Evolutionary conservation across 2,329 filamentous ascomycete genomes (phyloP), one percentile per base, ranked within the genome.

Genomic region (Talaromyces funiculosus): DNA sequence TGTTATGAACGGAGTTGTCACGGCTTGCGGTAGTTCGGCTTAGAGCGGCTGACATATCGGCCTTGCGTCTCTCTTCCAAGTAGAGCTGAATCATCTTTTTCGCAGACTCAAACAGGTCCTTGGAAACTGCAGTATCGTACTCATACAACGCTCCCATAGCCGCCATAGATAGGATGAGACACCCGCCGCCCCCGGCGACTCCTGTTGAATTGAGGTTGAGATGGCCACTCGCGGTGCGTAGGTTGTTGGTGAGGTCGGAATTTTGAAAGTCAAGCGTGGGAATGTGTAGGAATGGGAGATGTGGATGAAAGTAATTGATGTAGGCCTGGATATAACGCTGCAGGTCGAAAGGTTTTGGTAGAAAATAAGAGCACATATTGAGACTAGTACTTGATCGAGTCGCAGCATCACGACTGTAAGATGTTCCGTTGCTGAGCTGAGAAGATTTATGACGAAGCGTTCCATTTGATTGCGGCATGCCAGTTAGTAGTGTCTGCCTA

Each of bases 71-170:
- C 73, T 96, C 92, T 73, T 97, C 93, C 35, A 99, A 84, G 71
- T 96, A 96, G 63, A 92, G 81, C 64, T 93, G 88, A 61, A 97
- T 95, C 88, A 96, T 91, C 77, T 92, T 95, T 80, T 97, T 97
- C 53, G 92, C 90, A 71, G 92, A 88, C 67, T 96, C 90, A 69
- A 97, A 97, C 7, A 99, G 77, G 51, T 95, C 89, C 72, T 88
- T 89, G 24, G 92, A 95, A 59, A 88, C 84, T 29, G 82, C 81
- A 61, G 87, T 85, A 62, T 97, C 92, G 70, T 88, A 85, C 76
- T 97, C 93, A 75, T 96, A 97, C 40, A 97, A 80, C 37, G 90
- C 89, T 22, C 90, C 90, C 66, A 89, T 87, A n/a, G 91, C 90
- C 51, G 90, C 90, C 87, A 95, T 94, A 3, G 90, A 92, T 33